Evolutionary conservation across 768 basidiomycete species (phyloP).

Genomic region (Tubosaeta brunneosetosa): DNA sequence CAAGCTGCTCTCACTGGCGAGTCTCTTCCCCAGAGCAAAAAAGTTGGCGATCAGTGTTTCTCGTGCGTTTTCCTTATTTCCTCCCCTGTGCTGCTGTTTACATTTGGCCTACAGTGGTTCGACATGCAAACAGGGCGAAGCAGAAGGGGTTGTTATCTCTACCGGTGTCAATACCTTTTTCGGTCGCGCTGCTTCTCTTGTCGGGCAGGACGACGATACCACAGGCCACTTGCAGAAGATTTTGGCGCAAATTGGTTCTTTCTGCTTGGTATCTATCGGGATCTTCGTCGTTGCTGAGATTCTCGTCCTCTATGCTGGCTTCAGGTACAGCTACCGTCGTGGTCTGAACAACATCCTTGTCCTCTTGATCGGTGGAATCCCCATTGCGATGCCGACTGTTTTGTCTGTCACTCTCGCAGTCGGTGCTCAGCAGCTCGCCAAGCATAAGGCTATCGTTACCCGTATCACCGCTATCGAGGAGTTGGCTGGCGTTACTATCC

Average conservation of each 20-base stretch:
- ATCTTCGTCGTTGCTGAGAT: constrained; percentile 95
- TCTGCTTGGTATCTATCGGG: constrained; percentile 95
- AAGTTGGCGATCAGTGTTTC: constrained; percentile 94
- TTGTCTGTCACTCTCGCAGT: constrained; percentile 97
- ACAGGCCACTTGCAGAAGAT: constrained; percentile 99
- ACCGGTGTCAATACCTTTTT: constrained; percentile 99
- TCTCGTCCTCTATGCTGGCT: constrained; percentile 87
- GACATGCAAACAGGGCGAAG: constrained; percentile 98
- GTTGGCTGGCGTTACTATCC: constrained; percentile 95
- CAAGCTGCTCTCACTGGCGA: constrained; percentile 98
- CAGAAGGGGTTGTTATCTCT: constrained; percentile 97
- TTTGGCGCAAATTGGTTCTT: constrained; percentile 94
- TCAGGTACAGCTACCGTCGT: constrained; percentile 85
- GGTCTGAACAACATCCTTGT: constrained; percentile 98
- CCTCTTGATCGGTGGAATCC: constrained; percentile 98
- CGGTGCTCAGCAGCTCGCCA: constrained; percentile 97
- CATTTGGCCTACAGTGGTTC: constrained; percentile 58
- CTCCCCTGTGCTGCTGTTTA: neutral
- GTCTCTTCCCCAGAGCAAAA: constrained; percentile 90
- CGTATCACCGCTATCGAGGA: constrained; percentile 99
- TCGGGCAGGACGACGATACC: constrained; percentile 96
- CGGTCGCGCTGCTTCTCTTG: constrained; percentile 95
- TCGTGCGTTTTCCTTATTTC: constrained; percentile 57
- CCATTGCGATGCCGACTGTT: constrained; percentile 99
- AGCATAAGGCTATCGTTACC: constrained; percentile 99